Evolutionary conservation across 176 grass and related monocot genomes (phyloP), one percentile per base, ranked within the genome.

Genomic region (Raddia distichophylla): DNA sequence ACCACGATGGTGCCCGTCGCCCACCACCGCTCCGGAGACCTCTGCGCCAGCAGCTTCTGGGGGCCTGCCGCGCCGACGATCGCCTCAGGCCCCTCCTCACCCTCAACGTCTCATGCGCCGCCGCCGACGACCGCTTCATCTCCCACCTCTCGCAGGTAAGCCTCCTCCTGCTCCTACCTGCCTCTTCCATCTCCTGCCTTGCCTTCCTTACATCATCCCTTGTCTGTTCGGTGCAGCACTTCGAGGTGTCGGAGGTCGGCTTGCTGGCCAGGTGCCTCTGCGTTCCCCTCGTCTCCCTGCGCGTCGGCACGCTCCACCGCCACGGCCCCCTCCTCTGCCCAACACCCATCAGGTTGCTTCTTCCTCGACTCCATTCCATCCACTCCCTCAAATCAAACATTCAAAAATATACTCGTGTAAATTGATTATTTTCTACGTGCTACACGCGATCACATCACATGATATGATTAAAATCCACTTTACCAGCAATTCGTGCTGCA

Each of bases 11-110:
- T 35, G 85, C 55, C 8, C 35, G 10, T 35, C 78, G 49, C 35
- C 85, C 86, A 62, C 85, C 86, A 67, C 75, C 86, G 10, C 45
- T 27, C 22, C 84, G 27, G 27, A 27, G 27, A 27, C 27, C 79
- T 27, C 88, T 97, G 19, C 87, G 91, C 67, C 87, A 87, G 71
- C 95, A 94, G 86, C 65, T 89, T 12, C 35, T 91, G 47, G 95
- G 95, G 16, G 95, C 92, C 16, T 98, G 95, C 88, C 95, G 95
- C 62, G 90, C 88, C n/a, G 92, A 94, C 54, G 95, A 97, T 66
- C 86, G 86, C 34, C 86, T 91, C 63, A 76, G 80, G 35, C 91
- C 91, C 34, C 77, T 91, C 45, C 83, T 91, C 75, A 84, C 82
- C 67, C 88, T 89, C 74, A 89, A 88, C 69, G 77, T 91, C 62